Evolutionary conservation across 208 protist species (phyloP), one percentile per base, ranked within the genome.

Genomic region (Crithidia mellificae): DNA sequence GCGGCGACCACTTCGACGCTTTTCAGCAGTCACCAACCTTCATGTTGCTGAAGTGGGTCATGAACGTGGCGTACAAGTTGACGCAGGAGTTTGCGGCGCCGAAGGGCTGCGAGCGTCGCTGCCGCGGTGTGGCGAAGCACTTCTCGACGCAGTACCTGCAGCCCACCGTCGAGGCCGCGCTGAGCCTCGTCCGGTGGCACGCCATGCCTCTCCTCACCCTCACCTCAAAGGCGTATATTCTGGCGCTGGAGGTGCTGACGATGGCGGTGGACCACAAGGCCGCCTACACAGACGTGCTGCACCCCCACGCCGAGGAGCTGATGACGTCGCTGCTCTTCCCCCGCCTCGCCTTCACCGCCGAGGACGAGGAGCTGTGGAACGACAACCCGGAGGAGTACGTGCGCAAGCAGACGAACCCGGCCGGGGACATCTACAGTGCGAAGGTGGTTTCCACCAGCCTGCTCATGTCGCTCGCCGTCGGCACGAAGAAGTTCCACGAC

Each of bases 371-470:
- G 75, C 68, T 97, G 5, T 98, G 86, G 87, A 59, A 78, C 36
- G 58, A 77, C 54, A 96, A 98, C 76, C 93, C 93, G 27, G 81
- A 92, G 51, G 94, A 98, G 74, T 98, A 93, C 74, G 72, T 98
- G 29, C 83, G 90, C 52, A 85, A 84, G 76, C 90, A 96, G 74
- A 86, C 81, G 49, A 93, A 83, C 67, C 73, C 92, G 6, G 55
- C 64, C 11, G 84, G 85, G 20, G 87, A 96, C 67, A 66, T 97
- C 12, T 97, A 84, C 67, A 97, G 77, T 55, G 73, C 92, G 15
- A 86, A 89, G 57, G 77, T 93, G 1, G 83, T 88, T 6, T 85
- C 89, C 5, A 74, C 78, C 20, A 86, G 78, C 75, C 74, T 95
- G 17, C 66, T 97, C 49, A 64, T 96, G 17, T 72, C 84, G 30